Evolutionary conservation across 768 basidiomycete species (phyloP).

Genomic region (Phylloporus sp.): DNA sequence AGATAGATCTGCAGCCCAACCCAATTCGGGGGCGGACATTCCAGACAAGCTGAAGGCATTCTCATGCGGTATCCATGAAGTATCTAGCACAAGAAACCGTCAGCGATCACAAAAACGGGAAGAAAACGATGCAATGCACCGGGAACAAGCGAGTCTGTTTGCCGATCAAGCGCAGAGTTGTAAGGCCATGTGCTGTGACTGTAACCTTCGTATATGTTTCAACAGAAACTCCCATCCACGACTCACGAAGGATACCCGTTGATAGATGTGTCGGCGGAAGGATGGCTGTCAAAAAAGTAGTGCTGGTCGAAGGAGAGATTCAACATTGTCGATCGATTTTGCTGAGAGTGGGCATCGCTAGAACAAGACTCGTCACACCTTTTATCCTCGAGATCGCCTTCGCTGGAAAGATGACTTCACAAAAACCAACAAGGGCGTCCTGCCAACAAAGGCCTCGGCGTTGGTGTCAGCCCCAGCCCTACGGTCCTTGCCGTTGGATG

Average conservation of each 20-base stretch:
- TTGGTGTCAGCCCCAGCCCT: not conserved
- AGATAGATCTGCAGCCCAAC: not conserved
- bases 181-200: not conserved
- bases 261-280: not conserved
- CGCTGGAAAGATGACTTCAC: not conserved
- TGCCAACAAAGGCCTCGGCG: not conserved
- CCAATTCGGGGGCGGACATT: not conserved
- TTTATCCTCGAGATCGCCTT: conserved; percentile 5
- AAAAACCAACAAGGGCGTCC: not conserved
- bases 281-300: not conserved
- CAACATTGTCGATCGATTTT: not conserved
- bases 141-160: not conserved
- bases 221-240: not conserved
- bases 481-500: not conserved
- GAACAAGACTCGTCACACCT: not conserved
- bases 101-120: not conserved
- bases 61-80: not conserved
- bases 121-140: not conserved
- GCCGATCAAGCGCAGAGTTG: not conserved
- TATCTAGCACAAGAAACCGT: conserved; percentile 1
- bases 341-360: not conserved
- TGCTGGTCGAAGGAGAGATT: not conserved
- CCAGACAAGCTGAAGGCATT: conserved; percentile 3
- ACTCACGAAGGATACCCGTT: not conserved
- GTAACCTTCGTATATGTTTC: not conserved